Evolutionary conservation across 2,329 filamentous ascomycete genomes (phyloP), one percentile per base, ranked within the genome.

Genomic region (Alternaria sp.): DNA sequence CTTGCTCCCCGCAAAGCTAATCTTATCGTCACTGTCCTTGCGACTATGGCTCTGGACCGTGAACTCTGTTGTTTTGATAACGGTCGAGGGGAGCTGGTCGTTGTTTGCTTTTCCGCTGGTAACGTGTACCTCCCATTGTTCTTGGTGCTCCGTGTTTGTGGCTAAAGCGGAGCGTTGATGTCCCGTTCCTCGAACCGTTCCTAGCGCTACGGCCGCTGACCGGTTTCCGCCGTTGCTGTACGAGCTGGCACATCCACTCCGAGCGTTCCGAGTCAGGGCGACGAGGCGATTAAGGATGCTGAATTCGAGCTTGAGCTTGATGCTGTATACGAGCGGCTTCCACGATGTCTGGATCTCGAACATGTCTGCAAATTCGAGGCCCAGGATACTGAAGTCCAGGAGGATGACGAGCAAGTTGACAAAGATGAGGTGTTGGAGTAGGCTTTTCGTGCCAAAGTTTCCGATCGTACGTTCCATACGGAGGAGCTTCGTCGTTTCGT

Each of bases 221-320:
- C 32, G 54, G 7, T 8, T 28, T 32, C 52, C 65, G 6, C 46
- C 40, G 53, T 57, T 49, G 57, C 68, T 68, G 45, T 62, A 62
- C 2, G 67, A 69, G 26, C 61, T 63, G 13, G 67, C 63, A 40
- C 59, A 67, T 32, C 57, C 54, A 19, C 59, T 61, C 17, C 59
- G 36, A 17, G 28, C 59, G 36, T 46, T 53, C 28, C 23, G 59
- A 2, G 65, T 69, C 50, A 55, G 25, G 10, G 62, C 59, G 45
- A 70, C 69, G 19, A 72, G 63, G 26, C 66, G 70, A 45, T 85
- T 81, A 28, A 88, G 76, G 52, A 88, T 82, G 26, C 83, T 82
- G 66, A 83, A 82, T 69, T 88, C 86, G n/a, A 86, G 78, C 66
- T 85, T 85, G 32, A 85, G 76, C 67, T 83, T 83, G 63, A 82